Percentiles rank a stretch among this genome's conserved stretches.
Evolutionary conservation across 1,284 basidiomycete species (phyloP).

Genomic region (Pholiota adiposa): DNA sequence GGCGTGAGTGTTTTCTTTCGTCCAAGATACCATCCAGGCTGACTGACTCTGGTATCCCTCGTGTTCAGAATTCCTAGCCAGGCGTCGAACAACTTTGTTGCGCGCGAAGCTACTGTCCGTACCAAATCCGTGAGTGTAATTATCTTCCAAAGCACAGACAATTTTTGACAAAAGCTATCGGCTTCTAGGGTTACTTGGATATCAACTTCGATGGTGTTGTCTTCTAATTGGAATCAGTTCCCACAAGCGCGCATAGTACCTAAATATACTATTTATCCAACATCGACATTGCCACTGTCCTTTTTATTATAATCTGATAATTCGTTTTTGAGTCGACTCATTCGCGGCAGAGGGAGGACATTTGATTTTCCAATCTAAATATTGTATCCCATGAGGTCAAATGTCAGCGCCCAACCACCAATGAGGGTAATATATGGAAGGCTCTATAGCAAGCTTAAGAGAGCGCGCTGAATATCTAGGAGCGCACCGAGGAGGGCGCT

Average conservation of each 20-base stretch:
- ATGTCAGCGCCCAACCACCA: no score
- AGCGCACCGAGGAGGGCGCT: no score
- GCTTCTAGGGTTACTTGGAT: conserved; percentile 13
- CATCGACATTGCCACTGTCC: no score
- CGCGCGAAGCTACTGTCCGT: not conserved
- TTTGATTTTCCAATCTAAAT: no score
- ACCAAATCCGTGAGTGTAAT: not conserved
- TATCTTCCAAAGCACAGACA: not conserved
- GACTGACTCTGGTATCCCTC: not conserved
- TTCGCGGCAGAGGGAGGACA: no score
- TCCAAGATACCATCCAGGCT: no score
- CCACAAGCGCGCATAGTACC: not conserved
- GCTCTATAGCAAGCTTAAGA: no score
- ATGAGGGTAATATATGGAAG: no score
- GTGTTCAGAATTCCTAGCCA: not conserved
- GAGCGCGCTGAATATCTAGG: no score
- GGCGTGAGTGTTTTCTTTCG: conserved; percentile 2
- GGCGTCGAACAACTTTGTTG: not conserved
- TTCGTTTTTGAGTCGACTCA: no score
- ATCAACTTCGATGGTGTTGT: conserved; percentile 9
- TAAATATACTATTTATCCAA: conserved; percentile 4
- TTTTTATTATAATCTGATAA: not conserved
- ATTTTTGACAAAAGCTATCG: not conserved
- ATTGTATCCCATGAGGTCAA: no score
- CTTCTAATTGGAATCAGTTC: not conserved